These are phyloP conservation scores for Tagetes patula DNA, from an alignment of 129 eudicot genomes.

Conservation along the genomic window DNA sequence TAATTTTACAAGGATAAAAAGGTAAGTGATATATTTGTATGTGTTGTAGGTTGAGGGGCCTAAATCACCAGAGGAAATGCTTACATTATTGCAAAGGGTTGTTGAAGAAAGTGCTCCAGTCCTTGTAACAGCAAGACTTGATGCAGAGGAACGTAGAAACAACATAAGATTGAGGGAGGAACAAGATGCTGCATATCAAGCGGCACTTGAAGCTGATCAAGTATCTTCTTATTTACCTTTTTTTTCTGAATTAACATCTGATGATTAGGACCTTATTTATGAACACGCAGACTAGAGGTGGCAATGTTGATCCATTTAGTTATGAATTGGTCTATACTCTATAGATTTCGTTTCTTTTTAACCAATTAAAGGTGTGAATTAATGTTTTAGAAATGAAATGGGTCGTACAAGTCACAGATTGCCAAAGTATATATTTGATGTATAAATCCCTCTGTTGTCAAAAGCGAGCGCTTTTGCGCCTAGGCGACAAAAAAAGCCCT, in stretches of 20 bases:
- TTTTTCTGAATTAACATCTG: not conserved
- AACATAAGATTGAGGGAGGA: conserved; percentile 83
- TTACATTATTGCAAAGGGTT: conserved; percentile 74
- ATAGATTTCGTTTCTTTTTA: not conserved
- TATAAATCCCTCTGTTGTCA: not conserved
- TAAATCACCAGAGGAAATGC: conserved; percentile 83
- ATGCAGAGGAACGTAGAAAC: conserved; percentile 93
- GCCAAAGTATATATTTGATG: not conserved
- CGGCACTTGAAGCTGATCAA: conserved; percentile 99
- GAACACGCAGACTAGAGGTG: conserved; percentile 3
- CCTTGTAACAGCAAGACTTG: conserved; percentile 87
- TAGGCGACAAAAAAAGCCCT: too few relatives aligned
- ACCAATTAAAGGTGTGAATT: not conserved
- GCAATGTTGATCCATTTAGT: not conserved
- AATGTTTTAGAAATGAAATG: not conserved
- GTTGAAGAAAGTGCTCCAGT: conserved; percentile 95
- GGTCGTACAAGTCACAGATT: not conserved
- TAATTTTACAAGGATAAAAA: conserved; percentile 4
- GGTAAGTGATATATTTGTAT: conserved; percentile 5
- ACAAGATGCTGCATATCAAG: conserved; percentile 98
- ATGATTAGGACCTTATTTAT: not conserved
- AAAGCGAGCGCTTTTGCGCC: too few relatives aligned
- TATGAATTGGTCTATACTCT: not conserved
- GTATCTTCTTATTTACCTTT: conserved; percentile 35
- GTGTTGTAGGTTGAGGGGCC: conserved; percentile 86